phyloP scores from a whole-genome alignment of 2,329 filamentous ascomycete genomes.

The Talaromyces islandicus region DNA sequence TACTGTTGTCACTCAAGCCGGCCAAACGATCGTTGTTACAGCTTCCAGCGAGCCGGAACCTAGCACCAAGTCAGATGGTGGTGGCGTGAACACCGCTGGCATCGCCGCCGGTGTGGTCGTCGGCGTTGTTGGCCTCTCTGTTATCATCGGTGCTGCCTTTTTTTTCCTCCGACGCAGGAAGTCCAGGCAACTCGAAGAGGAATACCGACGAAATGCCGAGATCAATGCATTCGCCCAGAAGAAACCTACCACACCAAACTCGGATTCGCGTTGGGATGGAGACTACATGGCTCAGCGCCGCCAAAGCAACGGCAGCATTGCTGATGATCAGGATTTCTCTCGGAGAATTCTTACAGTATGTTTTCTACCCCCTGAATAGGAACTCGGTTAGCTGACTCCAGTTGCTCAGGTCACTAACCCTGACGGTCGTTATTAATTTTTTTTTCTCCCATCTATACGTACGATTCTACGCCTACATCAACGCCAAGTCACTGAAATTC shows the following conservation, averaged over 20 bases:
- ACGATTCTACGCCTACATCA: background rate
- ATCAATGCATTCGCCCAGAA: slow-evolving; percentile 65
- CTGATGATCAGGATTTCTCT: slow-evolving; percentile 95
- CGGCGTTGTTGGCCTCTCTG: slow-evolving; percentile 65
- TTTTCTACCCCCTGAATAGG: background rate
- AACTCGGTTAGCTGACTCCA: background rate
- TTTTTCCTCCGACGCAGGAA: slow-evolving; percentile 71
- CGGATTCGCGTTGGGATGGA: slow-evolving; percentile 81
- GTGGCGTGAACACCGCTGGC: slow-evolving; percentile 65
- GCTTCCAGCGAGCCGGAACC: slow-evolving; percentile 13
- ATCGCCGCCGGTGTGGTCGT: slow-evolving; percentile 86
- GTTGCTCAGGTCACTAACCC: slow-evolving; percentile 9
- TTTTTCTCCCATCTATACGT: background rate
- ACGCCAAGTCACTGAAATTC: background rate
- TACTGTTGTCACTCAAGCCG: slow-evolving; percentile 27
- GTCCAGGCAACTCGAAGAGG: slow-evolving; percentile 73
- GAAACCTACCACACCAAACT: slow-evolving; percentile 56
- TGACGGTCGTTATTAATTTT: background rate
- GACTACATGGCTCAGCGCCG: slow-evolving; percentile 73
- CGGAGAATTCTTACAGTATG: slow-evolving; percentile 86
- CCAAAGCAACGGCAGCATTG: slow-evolving; percentile 91
- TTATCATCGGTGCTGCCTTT: slow-evolving; percentile 61
- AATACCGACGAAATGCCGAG: slow-evolving; percentile 74
- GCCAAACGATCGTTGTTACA: slow-evolving; percentile 29
- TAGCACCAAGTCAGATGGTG: slow-evolving; percentile 19